Base-by-base conservation (phyloP, 345 rosid genomes). In the Brassica cretica region DNA sequence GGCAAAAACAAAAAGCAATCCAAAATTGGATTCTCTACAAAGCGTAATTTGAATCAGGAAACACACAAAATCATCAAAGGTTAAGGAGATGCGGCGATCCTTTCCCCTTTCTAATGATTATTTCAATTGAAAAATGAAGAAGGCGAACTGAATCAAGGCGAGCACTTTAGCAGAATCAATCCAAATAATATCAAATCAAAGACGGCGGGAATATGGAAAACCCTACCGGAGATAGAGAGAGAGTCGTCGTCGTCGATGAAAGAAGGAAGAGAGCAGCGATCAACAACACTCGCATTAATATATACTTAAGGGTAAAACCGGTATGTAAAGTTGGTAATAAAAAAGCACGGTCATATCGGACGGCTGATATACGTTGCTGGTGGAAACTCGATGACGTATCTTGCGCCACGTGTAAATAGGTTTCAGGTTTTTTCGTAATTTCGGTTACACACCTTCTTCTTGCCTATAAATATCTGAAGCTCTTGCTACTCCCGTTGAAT, bases 401-500 rank as follows among this genome's bases (percentile, higher is more conserved):
- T 75, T 19, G 8, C 14, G 84, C 86, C 85, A 86, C 71, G 84
- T 70, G 79, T 69, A 53, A 33, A 2, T 46, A 70, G 68, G 35
- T 1, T 4, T 0, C 0, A 60, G 86, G 80, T 25, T 16, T 69
- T 82, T 69, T 59, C 66, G 89, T 78, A 81, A 87, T 74, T 84
- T 64, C 2, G 9, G 32, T 24, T 0, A 14, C 79, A 18, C 7
- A 0, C 33, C 65, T 24, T 65, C 18, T 44, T 24, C 58, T 63
- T 53, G 70, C 78, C 81, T 85, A 89, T 91, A 89, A 83, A 84
- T 78, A 64, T 0, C 9, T 4, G 33, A 37, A 37, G 24, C 67
- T 14, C 19, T 4, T 3, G 19, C 1, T 19, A 19, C 4, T 32
- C 10, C 14, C 60, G 73, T 65, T 30, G 62, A 63, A 75, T 70